Conservation (phyloP, 78 protist genomes). For the Acrasis kona region DNA sequence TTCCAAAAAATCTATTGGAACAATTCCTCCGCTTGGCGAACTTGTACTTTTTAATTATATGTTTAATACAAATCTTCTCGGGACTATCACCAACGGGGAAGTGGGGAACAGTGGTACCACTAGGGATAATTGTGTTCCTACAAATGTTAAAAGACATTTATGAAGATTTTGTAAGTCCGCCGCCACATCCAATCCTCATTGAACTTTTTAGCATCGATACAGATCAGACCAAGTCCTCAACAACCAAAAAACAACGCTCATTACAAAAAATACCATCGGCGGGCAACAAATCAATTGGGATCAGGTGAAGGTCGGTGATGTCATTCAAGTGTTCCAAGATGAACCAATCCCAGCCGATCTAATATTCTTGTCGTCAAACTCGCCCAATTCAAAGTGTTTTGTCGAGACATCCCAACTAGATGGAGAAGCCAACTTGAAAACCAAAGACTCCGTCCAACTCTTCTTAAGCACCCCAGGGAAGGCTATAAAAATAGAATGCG, state of each 20-base stretch:
- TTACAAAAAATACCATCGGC: neutral
- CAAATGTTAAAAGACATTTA: conserved; percentile 38
- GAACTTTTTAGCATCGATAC: no score
- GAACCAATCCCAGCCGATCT: conserved; percentile 75
- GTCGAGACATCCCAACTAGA: conserved; percentile 87
- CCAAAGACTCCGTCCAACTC: conserved; percentile 4
- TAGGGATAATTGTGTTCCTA: conserved; percentile 33
- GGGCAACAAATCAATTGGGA: conserved; percentile 8
- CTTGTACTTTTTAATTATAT: conserved; percentile 29
- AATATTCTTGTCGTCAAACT: conserved; percentile 44
- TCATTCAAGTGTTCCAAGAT: conserved; percentile 38
- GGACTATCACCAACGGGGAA: neutral
- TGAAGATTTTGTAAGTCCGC: conserved; percentile 38
- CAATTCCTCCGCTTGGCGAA: conserved; percentile 34
- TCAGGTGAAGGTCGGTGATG: conserved; percentile 46
- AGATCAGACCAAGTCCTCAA: neutral
- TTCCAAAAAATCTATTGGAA: conserved; percentile 13
- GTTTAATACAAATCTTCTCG: neutral
- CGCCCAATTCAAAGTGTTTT: conserved; percentile 64
- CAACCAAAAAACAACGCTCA: neutral
- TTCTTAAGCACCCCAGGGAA: neutral
- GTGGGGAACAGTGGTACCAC: conserved; percentile 17
- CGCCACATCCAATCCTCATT: no score
- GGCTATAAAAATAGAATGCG: conserved; percentile 11
- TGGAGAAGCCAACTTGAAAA: conserved; percentile 66